phyloP scores from a whole-genome alignment of 169 alveolate species.

The Nephromyces sp. region DNA sequence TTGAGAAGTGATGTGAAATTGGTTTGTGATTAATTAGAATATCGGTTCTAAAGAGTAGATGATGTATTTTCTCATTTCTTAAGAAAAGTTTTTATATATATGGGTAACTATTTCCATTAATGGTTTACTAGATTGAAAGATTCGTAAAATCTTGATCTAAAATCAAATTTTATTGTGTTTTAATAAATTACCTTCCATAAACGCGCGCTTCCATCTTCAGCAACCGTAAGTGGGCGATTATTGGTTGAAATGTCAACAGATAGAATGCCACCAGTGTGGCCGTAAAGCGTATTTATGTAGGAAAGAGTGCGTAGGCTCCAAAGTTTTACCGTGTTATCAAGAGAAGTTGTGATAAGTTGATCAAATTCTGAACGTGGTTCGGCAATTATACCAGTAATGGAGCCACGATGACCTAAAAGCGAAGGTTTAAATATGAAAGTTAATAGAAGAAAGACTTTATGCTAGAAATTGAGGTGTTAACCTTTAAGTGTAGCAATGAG shows the following conservation, averaged over 20 bases:
- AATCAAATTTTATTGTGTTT: no score
- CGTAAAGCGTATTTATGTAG: constrained; percentile 35
- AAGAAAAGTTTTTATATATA: no score
- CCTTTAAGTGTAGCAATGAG: not conserved
- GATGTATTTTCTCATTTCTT: no score
- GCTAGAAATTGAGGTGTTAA: no score
- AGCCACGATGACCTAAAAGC: constrained; percentile 44
- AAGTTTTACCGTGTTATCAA: constrained; percentile 35
- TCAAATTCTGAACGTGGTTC: constrained; percentile 30
- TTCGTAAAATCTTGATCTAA: no score
- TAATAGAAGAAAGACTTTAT: no score
- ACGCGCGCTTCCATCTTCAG: constrained; percentile 37
- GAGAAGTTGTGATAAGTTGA: constrained; percentile 30
- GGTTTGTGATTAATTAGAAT: no score
- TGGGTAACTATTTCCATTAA: no score
- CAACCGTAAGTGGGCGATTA: constrained; percentile 44
- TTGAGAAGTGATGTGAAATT: no score
- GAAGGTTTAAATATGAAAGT: no score
- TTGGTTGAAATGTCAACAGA: constrained; percentile 25
- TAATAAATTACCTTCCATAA: constrained; percentile 35
- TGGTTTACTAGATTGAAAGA: no score
- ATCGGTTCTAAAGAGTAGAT: no score
- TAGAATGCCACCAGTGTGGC: constrained; percentile 34
- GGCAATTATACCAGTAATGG: constrained; percentile 32
- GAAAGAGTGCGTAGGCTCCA: constrained; percentile 38